Base-by-base conservation (phyloP, 2,329 filamentous ascomycete species). In the Sporothrix protearum region DNA sequence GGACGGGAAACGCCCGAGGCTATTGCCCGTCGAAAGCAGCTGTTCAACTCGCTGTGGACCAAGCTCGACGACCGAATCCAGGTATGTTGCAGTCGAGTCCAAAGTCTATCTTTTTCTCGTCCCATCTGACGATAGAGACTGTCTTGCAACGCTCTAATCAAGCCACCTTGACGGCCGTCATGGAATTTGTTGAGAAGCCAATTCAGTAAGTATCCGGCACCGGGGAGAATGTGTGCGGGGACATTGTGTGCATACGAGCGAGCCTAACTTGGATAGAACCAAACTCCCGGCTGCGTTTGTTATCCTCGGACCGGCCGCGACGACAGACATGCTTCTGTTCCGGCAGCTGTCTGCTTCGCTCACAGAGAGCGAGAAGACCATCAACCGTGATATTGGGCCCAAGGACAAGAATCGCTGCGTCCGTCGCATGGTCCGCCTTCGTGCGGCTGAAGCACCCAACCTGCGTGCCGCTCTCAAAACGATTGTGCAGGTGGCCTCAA, bases 221-320 rank as follows among this genome's bases (percentile, higher is more conserved):
- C n/a, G n/a, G n/a, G n/a, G n/a, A n/a, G n/a, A n/a, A n/a, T n/a
- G n/a, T n/a, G n/a, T n/a, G n/a, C n/a, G n/a, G n/a, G n/a, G n/a
- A n/a, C n/a, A n/a, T n/a, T n/a, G n/a, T n/a, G n/a, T n/a, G n/a
- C n/a, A n/a, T 3, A 9, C 2, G 19, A 30, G 3, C 25, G 12
- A 2, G 8, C 33, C 74, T 45, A 33, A 53, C 68, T 19, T 19
- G 39, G 12, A 55, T n/a, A 73, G 77, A 78, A 53, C 82, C 64
- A 87, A 86, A 77, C 86, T 93, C 51, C 89, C 91, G 0, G 87
- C 90, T 8, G 91, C 87, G 1, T 90, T 95, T 75, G 88, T 95
- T 75, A 86, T 93, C 72, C 92, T 91, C 9, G 93, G 92, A 0
- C 91, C 92, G 8, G 93, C 92, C 74, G 91, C 94, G 75, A 89